Evolutionary conservation across 495 filamentous ascomycete species (phyloP), one percentile per base, ranked within the genome.

Genomic region (Evansstolkia leycettana): DNA sequence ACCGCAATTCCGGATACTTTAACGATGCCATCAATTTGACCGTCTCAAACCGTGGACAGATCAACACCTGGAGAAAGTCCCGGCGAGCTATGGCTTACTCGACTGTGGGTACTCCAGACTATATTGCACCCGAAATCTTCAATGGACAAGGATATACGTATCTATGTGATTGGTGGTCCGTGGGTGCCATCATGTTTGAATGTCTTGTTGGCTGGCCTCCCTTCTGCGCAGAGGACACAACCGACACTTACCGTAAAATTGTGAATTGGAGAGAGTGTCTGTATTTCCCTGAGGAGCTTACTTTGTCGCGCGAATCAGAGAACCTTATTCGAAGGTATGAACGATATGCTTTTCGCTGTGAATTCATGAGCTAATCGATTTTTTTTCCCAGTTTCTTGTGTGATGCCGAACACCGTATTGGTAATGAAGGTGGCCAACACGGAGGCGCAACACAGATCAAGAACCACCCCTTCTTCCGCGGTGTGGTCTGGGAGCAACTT

Each of bases 171-270:
- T 99, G 90, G 90, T 99, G 90, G 90, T 87, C 80, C 23, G 70
- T 99, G 19, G 90, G 90, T 39, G 95, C 90, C 20, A 99, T 99
- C 62, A 99, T 96, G 90, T 99, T 96, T 48, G 90, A 99, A 57
- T 99, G 90, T 65, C 73, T 96, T 32, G 86, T 99, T 40, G 90
- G 90, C 37, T 99, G 90, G 90, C 90, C 90, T 35, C 90, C 90
- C 4, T 99, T 99, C 76, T 99, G 90, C 48, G 90, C 89, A 17
- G 90, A 96, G 57, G 92, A 96, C 48, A 80, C 84, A 25, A 87
- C 88, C 51, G 90, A 99, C 49, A 96, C 90, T 2, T 99, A 99
- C 60, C 82, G 88, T 30, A 99, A 99, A 72, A 99, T 99, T 48
- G 84, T 99, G 43, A 92, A 95, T 64, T 99, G 90, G 90, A 76